Evolutionary conservation across 2,329 filamentous ascomycete species (phyloP), one percentile per base, ranked within the genome.

Genomic region (Xylaria sp.): DNA sequence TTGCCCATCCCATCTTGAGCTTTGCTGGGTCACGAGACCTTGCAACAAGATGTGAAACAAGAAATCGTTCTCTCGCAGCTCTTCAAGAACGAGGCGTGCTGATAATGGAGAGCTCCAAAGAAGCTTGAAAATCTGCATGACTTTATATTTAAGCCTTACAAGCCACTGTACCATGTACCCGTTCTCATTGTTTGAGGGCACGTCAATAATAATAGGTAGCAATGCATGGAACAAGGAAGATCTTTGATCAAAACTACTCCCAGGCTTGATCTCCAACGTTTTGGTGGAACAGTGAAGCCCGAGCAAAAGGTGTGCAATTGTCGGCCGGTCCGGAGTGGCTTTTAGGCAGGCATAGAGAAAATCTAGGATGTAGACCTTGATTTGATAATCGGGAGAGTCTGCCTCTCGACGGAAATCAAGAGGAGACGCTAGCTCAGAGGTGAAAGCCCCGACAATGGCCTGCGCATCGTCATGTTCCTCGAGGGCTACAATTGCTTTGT

Each of bases 31-130:
- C n/a, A 92, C 84, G 0, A 88, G 83, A 75, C 97, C 91, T 64
- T 86, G 88, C 13, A 91, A 82, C 41, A 97, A 89, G 73, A 96
- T 87, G 62, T 90, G 88, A 75, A 94, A 92, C n/a, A 97, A 84
- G 73, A 97, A 90, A 67, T 94, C 92, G 75, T 91, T 92, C 23
- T 89, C 87, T 71, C 94, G 90, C 69, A 99, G 86, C 78, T 98
- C 93, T 46, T 90, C 84, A 75, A 97, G 89, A 15, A 94, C 90
- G 69, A 96, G 84, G 1, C 85, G 82, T 1, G 91, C 89, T 0
- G 97, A 97, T 25, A 98, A 82, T 49, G 92, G 88, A 1, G 94
- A 96, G 52, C 86, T 90, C 92, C 94, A 98, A 1, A 99, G 85
- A 68, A 93, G 89, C 71, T 91, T 90, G 41, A 99, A 81, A 33